Conservation (phyloP, 495 filamentous ascomycete species). For the Parachaetomium inaequale region DNA sequence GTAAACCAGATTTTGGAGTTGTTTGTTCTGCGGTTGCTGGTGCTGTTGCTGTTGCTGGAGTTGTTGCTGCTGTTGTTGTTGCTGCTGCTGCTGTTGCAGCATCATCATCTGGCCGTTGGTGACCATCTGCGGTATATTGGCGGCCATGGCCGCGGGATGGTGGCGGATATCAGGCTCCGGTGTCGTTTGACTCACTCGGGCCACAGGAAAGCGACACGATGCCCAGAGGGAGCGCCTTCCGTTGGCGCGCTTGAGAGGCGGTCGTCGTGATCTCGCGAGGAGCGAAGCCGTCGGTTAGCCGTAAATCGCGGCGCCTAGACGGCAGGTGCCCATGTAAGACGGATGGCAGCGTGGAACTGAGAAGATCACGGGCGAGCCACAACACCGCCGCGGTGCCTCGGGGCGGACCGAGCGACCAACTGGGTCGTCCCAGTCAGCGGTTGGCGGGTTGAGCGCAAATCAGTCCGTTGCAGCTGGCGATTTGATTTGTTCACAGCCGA, state of each 20-base stretch:
- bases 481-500: neutral
- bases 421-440: neutral
- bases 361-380: too few relatives aligned
- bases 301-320: neutral
- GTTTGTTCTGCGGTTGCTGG: slow-evolving; percentile 27
- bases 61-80: slow-evolving; percentile 31
- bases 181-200: neutral
- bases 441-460: neutral
- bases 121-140: slow-evolving; percentile 46
- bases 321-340: neutral
- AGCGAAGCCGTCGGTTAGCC: neutral
- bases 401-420: slow-evolving; percentile 3
- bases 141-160: slow-evolving; percentile 46
- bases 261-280: neutral
- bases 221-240: neutral
- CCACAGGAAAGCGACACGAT: neutral
- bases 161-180: slow-evolving; percentile 19
- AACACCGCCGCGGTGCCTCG: neutral
- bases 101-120: slow-evolving; percentile 36
- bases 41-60: slow-evolving; percentile 27
- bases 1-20: slow-evolving; percentile 14
- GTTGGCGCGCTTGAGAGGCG: neutral
- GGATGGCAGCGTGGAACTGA: neutral
- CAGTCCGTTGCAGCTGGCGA: neutral
- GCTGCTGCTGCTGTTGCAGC: slow-evolving; percentile 29